Conservation (phyloP, 495 filamentous ascomycete species). For the Hamigera avellanea region DNA sequence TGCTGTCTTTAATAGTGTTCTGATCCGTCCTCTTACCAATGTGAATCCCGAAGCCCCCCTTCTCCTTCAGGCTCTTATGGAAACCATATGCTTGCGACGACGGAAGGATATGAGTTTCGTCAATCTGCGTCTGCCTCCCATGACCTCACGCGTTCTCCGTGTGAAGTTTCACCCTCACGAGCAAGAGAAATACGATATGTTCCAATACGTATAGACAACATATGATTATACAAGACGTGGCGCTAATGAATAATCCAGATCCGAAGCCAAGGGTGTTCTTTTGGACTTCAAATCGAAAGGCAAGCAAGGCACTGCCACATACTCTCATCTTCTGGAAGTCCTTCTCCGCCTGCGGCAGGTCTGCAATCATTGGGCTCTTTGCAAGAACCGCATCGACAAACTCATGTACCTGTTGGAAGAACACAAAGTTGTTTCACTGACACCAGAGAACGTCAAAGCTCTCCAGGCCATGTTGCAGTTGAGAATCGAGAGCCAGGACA, state of each 20-base stretch:
- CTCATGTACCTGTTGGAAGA: constrained; percentile 56
- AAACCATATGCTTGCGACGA: constrained; percentile 70
- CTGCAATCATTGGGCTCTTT: constrained; percentile 82
- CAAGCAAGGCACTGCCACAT: constrained; percentile 34
- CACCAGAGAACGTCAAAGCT: constrained; percentile 56
- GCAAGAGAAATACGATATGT: constrained; percentile 64
- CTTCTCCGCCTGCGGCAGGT: constrained; percentile 76
- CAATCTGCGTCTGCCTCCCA: constrained; percentile 65
- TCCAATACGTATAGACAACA: constrained; percentile 37
- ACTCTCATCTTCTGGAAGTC: constrained; percentile 66
- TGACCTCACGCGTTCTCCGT: constrained; percentile 70
- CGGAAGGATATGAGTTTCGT: constrained; percentile 87
- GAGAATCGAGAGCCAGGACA: constrained; percentile 69
- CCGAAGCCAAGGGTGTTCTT: constrained; percentile 65
- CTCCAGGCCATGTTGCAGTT: constrained; percentile 70
- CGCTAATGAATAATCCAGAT: constrained; percentile 24
- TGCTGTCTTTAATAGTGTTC: constrained; percentile 60
- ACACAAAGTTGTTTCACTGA: constrained; percentile 57
- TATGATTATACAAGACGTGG: constrained; percentile 1
- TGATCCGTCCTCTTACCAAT: constrained; percentile 57
- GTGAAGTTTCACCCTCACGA: constrained; percentile 70
- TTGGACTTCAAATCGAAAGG: constrained; percentile 42
- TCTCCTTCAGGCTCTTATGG: constrained; percentile 68
- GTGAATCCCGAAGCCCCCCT: constrained; percentile 47
- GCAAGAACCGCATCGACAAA: constrained; percentile 58